phyloP scores from a whole-genome alignment of 352 stramenopile species.

The Phytophthora boehmeriae region DNA sequence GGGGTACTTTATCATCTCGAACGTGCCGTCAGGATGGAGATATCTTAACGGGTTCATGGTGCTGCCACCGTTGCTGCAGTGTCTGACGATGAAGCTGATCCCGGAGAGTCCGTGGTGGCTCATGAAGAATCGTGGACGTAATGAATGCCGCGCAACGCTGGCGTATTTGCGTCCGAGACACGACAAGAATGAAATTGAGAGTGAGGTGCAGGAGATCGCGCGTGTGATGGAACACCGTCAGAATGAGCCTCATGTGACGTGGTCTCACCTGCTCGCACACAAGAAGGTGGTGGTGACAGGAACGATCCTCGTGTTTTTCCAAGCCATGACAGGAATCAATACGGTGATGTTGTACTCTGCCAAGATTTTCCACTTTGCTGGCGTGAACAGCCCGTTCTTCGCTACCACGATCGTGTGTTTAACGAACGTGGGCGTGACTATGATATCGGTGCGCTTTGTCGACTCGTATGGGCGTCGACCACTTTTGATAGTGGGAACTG shows the following conservation, averaged over 20 bases:
- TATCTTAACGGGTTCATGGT: conserved; percentile 81
- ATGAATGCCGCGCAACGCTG: conserved; percentile 40
- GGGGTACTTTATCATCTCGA: conserved; percentile 76
- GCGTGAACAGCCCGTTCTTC: conserved; percentile 86
- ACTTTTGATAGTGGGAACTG: conserved; percentile 72
- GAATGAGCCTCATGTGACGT: conserved; percentile 47
- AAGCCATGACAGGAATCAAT: conserved; percentile 92
- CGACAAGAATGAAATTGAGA: conserved; percentile 51
- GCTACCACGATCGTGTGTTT: conserved; percentile 77
- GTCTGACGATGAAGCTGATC: conserved; percentile 59
- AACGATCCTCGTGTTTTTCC: conserved; percentile 79
- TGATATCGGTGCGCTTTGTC: conserved; percentile 81
- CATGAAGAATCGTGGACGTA: conserved; percentile 70
- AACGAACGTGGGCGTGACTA: conserved; percentile 78
- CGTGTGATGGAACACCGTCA: conserved; percentile 64
- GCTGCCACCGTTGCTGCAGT: conserved; percentile 65
- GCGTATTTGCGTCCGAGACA: conserved; percentile 45
- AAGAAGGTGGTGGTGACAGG: conserved; percentile 65
- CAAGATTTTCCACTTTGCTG: conserved; percentile 91
- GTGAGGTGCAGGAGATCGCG: conserved; percentile 67
- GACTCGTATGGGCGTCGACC: conserved; percentile 75
- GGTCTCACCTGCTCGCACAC: conserved; percentile 60
- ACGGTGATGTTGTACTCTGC: conserved; percentile 92
- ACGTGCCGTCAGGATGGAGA: conserved; percentile 86
- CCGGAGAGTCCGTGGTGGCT: conserved; percentile 92